phyloP scores from a whole-genome alignment of 2,329 filamentous ascomycete species.

The Aspergillus sp. region DNA sequence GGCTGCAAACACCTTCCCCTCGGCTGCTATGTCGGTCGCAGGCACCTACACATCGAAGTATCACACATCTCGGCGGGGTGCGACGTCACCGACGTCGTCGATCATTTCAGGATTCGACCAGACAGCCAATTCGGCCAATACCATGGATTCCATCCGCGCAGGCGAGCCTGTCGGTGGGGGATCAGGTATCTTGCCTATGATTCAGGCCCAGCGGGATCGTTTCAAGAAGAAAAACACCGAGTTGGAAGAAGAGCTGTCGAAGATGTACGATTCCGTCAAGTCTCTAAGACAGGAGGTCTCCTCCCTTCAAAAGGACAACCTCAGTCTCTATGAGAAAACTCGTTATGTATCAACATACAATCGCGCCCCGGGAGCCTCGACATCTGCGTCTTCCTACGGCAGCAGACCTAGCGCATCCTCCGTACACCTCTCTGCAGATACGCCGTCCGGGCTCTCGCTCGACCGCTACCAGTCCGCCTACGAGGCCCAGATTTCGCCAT shows the following conservation, averaged over 20 bases:
- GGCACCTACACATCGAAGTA: conserved; percentile 85
- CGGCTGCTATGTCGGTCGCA: conserved; percentile 84
- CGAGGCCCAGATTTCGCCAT: conserved; percentile 92
- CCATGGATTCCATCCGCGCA: conserved; percentile 59
- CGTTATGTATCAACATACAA: conserved; percentile 94
- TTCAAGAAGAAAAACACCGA: conserved; percentile 96
- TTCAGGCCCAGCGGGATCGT: conserved; percentile 93
- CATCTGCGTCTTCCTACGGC: conserved; percentile 61
- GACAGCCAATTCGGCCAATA: conserved; percentile 50
- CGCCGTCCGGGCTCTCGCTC: conserved; percentile 64
- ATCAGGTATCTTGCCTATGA: conserved; percentile 93
- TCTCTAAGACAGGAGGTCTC: conserved; percentile 87
- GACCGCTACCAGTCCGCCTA: conserved; percentile 91
- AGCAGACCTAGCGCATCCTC: conserved; percentile 75
- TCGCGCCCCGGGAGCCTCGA: conserved; percentile 61
- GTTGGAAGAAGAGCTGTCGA: conserved; percentile 85
- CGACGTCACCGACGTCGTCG: conserved; percentile 87
- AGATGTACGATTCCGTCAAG: conserved; percentile 76
- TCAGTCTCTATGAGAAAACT: conserved; percentile 96
- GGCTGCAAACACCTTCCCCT: conserved; percentile 76
- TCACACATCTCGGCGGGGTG: conserved; percentile 67
- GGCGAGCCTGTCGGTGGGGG: conserved; percentile 72
- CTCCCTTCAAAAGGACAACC: conserved; percentile 91
- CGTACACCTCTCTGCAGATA: conserved; percentile 60
- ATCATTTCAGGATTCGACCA: conserved; percentile 97